A percentile compares a stretch with the other conserved stretches of the same genome.
Evolutionary conservation across 345 rosid species (phyloP).

Genomic region (Eutrema yunnanense): DNA sequence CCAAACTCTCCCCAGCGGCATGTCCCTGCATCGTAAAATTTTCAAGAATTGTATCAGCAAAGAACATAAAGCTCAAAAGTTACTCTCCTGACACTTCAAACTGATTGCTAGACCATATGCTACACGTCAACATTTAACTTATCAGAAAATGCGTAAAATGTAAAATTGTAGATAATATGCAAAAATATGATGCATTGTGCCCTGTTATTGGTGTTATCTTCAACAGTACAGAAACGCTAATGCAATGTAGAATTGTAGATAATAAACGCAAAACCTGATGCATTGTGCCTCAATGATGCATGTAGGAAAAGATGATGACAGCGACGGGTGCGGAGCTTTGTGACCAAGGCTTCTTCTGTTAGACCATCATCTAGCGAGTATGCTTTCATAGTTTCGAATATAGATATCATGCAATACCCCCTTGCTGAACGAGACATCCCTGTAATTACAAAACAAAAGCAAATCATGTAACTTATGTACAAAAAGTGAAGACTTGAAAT

Average conservation of each 20-base stretch:
- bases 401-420: constrained; percentile 73
- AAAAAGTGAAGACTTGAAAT: neutral
- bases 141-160: neutral
- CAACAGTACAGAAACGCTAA: neutral
- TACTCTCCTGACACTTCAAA: neutral
- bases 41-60: neutral
- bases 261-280: constrained; percentile 62
- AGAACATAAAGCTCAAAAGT: neutral
- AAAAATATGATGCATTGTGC: neutral
- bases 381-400: constrained; percentile 92
- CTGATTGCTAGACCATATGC: neutral
- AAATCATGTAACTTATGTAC: neutral
- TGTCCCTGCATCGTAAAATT: constrained; percentile 47
- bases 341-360: constrained; percentile 92
- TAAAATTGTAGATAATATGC: neutral
- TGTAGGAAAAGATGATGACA: constrained; percentile 90
- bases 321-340: constrained; percentile 80
- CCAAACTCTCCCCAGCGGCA: constrained; percentile 99
- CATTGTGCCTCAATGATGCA: constrained; percentile 57
- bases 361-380: constrained; percentile 83
- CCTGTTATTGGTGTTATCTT: neutral
- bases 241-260: neutral
- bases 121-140: neutral
- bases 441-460: constrained; percentile 23
- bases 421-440: constrained; percentile 90